Evolutionary conservation across 1,284 basidiomycete genomes (phyloP).

Genomic region (Heterobasidion occidentale): DNA sequence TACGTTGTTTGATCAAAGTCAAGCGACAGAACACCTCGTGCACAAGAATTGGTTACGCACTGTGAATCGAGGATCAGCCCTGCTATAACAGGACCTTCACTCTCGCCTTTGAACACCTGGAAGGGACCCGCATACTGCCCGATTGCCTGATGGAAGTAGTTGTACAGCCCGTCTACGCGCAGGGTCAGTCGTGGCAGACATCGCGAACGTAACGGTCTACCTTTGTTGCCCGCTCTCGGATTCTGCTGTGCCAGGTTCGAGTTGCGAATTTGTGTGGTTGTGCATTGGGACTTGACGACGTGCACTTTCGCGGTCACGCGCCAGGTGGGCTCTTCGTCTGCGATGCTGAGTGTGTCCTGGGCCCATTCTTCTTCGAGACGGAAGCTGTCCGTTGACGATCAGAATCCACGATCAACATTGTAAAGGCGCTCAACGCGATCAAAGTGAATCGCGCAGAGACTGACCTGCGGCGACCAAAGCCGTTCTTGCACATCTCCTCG

Average conservation of each 20-base stretch:
- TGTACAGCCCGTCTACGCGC: not conserved
- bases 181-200: too few species aligned
- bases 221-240: not conserved
- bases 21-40: not conserved
- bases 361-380: constrained; percentile 3
- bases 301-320: constrained; percentile 1
- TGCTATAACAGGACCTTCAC: not conserved
- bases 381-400: not conserved
- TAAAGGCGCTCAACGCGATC: not conserved
- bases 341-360: not conserved
- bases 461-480: constrained; percentile 1
- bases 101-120: not conserved
- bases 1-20: not conserved
- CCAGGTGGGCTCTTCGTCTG: not conserved
- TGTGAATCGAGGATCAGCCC: not conserved
- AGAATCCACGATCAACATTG: not conserved
- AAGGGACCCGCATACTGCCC: not conserved
- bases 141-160: not conserved
- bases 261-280: not conserved
- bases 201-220: not conserved
- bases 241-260: not conserved
- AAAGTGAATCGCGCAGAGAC: not conserved
- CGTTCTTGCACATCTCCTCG: constrained; percentile 2
- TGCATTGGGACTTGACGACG: not conserved
- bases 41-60: not conserved